Conservation (phyloP, 2,329 filamentous ascomycete species). For the Ophiostoma sp. region DNA sequence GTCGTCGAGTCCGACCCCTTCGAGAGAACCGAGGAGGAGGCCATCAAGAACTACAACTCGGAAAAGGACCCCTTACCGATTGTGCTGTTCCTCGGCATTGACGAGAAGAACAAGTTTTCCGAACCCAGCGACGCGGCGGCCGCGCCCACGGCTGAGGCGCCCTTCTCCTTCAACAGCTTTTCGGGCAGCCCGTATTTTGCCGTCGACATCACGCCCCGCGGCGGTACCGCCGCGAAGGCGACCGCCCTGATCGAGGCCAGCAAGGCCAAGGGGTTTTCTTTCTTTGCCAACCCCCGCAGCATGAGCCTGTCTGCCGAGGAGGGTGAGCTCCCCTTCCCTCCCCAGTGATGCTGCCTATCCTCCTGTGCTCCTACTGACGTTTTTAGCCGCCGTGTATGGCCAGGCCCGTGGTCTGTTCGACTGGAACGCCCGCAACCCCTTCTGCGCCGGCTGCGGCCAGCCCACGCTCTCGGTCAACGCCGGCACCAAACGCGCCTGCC, state of each 20-base stretch:
- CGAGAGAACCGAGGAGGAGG: slow-evolving; percentile 67
- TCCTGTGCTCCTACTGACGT: background rate
- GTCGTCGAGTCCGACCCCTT: slow-evolving; percentile 75
- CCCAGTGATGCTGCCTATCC: background rate
- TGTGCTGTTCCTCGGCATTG: slow-evolving; percentile 81
- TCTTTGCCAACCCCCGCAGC: slow-evolving; percentile 59
- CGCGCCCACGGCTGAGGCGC: slow-evolving; percentile 37
- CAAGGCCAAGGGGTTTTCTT: slow-evolving; percentile 61
- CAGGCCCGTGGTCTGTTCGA: slow-evolving; percentile 85
- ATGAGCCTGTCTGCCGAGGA: slow-evolving; percentile 49
- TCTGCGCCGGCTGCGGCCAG: slow-evolving; percentile 85
- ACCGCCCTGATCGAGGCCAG: slow-evolving; percentile 54
- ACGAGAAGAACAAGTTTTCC: slow-evolving; percentile 54
- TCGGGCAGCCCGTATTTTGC: slow-evolving; percentile 84
- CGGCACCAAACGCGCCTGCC: slow-evolving; percentile 78
- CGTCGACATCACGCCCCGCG: slow-evolving; percentile 78
- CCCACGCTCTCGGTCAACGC: slow-evolving; percentile 76
- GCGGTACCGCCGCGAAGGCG: slow-evolving; percentile 60
- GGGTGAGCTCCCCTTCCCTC: slow-evolving; percentile 39
- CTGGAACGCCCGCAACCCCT: slow-evolving; percentile 92
- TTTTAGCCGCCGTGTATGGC: slow-evolving; percentile 79
- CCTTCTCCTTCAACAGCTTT: slow-evolving; percentile 67
- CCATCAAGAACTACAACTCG: slow-evolving; percentile 74
- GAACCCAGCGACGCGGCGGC: slow-evolving; percentile 32
- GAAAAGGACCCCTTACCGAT: slow-evolving; percentile 60